Evolutionary conservation across 352 stramenopile genomes (phyloP).

Genomic region (Pythium brassicae): DNA sequence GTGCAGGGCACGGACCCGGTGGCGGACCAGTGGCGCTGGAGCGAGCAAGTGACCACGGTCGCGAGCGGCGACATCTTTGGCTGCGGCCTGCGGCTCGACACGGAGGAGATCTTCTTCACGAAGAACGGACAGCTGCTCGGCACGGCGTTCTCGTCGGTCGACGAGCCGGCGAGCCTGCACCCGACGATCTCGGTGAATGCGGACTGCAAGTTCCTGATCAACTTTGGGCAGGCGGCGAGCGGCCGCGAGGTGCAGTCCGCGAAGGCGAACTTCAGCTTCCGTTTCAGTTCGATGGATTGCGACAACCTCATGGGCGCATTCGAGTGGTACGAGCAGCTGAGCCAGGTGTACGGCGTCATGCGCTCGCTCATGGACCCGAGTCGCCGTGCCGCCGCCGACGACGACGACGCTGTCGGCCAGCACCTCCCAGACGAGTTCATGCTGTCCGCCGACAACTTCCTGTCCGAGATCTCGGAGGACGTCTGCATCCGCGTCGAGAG

Average conservation of each 20-base stretch:
- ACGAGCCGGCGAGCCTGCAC: constrained; percentile 36
- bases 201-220: constrained; percentile 74
- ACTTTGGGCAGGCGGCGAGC: constrained; percentile 47
- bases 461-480: constrained; percentile 81
- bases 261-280: constrained; percentile 69
- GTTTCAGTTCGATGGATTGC: constrained; percentile 79
- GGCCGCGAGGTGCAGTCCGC: constrained; percentile 20
- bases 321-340: constrained; percentile 85
- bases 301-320: constrained; percentile 84
- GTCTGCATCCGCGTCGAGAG: constrained; percentile 80
- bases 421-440: constrained; percentile 80
- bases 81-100: constrained; percentile 75
- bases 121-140: constrained; percentile 80
- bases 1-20: constrained; percentile 46
- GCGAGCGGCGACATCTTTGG: constrained; percentile 67
- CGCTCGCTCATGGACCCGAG: constrained; percentile 63
- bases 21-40: constrained; percentile 73
- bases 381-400: background rate
- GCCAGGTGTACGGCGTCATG: constrained; percentile 85
- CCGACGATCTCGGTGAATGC: constrained; percentile 74
- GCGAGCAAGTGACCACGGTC: constrained; percentile 39
- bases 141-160: constrained; percentile 76
- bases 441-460: constrained; percentile 85
- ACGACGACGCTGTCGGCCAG: constrained; percentile 1
- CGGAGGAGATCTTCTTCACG: constrained; percentile 82